Conservation (phyloP, 2,329 filamentous ascomycete genomes). For the Apiospora sp. region DNA sequence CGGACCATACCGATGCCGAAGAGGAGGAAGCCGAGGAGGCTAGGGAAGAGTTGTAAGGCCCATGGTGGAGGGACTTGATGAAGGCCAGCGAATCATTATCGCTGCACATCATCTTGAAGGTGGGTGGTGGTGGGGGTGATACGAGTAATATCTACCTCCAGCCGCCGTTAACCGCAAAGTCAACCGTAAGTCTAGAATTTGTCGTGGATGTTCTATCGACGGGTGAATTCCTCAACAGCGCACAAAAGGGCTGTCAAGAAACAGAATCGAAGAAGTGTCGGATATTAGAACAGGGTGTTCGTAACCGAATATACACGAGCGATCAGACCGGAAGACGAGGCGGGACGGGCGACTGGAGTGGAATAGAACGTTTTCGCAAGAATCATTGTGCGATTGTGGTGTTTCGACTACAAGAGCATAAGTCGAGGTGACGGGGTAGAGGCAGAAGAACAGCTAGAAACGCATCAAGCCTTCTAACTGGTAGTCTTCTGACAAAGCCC, state of each 20-base stretch:
- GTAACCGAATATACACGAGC: conserved; percentile 60
- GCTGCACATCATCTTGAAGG: conserved; percentile 66
- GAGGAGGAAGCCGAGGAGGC: conserved; percentile 80
- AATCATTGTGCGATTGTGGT: conserved; percentile 60
- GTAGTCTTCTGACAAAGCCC: conserved; percentile 38
- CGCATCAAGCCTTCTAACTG: conserved; percentile 35
- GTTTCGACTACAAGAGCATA: conserved; percentile 42
- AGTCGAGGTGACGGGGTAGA: conserved; percentile 41
- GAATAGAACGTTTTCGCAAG: conserved; percentile 57
- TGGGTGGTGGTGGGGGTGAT: conserved; percentile 32
- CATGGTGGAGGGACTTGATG: conserved; percentile 57
- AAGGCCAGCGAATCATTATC: conserved; percentile 61
- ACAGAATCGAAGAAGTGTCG: conserved; percentile 52
- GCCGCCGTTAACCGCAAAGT: conserved; percentile 62
- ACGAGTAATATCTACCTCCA: conserved; percentile 51
- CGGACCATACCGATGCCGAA: conserved; percentile 80
- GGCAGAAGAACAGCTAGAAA: conserved; percentile 42
- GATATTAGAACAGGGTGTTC: conserved; percentile 51
- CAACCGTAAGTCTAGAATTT: conserved; percentile 44
- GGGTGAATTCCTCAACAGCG: conserved; percentile 52
- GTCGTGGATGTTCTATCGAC: conserved; percentile 51
- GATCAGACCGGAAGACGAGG: conserved; percentile 67
- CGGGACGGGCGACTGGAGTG: conserved; percentile 70
- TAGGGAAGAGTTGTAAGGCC: conserved; percentile 74
- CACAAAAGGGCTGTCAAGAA: conserved; percentile 45